Conservation (phyloP, 139 green algal species). For the Zygnema circumcarinatum region DNA sequence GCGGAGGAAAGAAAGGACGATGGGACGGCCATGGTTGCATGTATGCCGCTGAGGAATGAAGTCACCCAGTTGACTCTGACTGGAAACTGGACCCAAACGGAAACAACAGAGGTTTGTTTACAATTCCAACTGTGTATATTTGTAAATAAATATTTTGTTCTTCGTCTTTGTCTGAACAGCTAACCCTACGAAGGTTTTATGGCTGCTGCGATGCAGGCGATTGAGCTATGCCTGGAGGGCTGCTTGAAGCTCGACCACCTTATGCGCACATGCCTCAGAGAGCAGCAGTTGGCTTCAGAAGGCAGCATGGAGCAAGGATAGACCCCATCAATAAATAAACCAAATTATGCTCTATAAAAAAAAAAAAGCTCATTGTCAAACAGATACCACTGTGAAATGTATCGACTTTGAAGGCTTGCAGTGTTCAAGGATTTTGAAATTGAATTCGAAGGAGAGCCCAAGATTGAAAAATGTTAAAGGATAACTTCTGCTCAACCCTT, state of each 20-base stretch:
- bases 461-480: too few species aligned
- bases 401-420: too few species aligned
- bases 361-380: too few species aligned
- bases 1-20: constrained; percentile 67
- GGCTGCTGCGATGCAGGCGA: constrained; percentile 29
- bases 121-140: not conserved
- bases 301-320: not conserved
- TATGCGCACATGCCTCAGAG: constrained; percentile 56
- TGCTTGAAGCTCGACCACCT: constrained; percentile 72
- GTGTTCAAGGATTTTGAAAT: too few species aligned
- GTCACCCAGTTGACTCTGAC: constrained; percentile 67
- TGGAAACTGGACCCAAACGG: constrained; percentile 54
- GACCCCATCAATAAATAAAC: not conserved
- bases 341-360: too few species aligned
- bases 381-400: too few species aligned
- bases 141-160: not conserved
- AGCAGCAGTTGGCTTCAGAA: constrained; percentile 10
- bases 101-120: not conserved
- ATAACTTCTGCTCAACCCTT: too few species aligned
- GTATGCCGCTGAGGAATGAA: constrained; percentile 67
- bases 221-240: constrained; percentile 75
- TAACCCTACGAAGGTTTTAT: not conserved
- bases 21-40: constrained; percentile 66
- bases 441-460: too few species aligned
- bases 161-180: not conserved